Evolutionary conservation across 2,329 filamentous ascomycete species (phyloP).

Genomic region (Fusarium oligoseptatum): DNA sequence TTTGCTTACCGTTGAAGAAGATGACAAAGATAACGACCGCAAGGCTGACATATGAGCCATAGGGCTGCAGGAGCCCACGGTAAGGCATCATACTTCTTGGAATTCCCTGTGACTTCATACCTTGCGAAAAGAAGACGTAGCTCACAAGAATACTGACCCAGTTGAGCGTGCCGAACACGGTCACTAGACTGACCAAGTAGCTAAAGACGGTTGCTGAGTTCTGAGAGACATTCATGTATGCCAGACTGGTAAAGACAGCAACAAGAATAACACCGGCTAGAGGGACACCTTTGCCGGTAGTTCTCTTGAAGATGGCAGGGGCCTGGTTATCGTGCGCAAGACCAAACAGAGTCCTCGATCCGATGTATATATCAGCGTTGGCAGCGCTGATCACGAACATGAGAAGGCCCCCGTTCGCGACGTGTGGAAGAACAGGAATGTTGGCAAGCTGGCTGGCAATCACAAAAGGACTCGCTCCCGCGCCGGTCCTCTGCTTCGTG

Average conservation of each 20-base stretch:
- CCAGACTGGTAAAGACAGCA: not conserved
- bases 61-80: not conserved
- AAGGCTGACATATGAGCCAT: not conserved
- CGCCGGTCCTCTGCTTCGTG: not conserved
- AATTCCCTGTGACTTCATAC: not conserved
- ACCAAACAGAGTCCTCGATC: not conserved
- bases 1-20: not conserved
- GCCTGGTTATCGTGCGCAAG: not conserved
- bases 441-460: not conserved
- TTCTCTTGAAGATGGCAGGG: not conserved
- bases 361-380: not conserved
- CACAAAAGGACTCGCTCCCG: not conserved
- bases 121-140: not conserved
- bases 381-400: not conserved
- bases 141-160: conserved; percentile 16
- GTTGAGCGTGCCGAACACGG: conserved; percentile 17
- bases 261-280: not conserved
- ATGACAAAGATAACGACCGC: not conserved
- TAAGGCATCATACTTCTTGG: not conserved
- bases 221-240: not conserved
- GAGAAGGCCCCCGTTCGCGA: not conserved
- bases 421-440: not conserved
- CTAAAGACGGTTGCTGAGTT: conserved; percentile 9
- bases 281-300: not conserved
- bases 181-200: conserved; percentile 23